A percentile compares a stretch with the other conserved stretches of the same genome.
Conservation (phyloP, 2,329 filamentous ascomycete species). For the Grosmannia penicillata region DNA sequence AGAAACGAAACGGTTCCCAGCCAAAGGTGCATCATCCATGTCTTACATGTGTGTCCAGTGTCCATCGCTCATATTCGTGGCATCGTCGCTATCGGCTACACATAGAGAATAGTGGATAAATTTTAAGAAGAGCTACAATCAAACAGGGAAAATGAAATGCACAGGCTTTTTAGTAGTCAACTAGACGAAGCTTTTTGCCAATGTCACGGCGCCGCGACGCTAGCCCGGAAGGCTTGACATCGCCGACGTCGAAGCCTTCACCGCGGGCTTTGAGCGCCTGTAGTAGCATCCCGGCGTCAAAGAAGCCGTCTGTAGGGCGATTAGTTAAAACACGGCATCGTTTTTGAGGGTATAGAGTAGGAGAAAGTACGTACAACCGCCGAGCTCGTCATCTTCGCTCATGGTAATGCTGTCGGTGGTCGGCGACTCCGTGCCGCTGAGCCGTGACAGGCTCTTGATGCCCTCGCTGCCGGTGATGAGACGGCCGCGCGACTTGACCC, state of each 20-base stretch:
- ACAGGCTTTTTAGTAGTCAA: constrained; percentile 41
- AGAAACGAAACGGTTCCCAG: too few relatives aligned
- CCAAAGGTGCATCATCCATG: too few relatives aligned
- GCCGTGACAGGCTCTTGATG: constrained; percentile 17
- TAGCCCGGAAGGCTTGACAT: constrained; percentile 40
- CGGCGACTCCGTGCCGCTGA: constrained; percentile 38
- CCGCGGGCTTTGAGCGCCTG: constrained; percentile 68
- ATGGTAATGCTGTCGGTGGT: constrained; percentile 55
- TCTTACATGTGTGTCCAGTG: too few relatives aligned
- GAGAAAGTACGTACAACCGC: constrained; percentile 58
- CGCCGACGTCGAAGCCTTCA: constrained; percentile 33
- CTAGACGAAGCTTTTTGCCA: constrained; percentile 57
- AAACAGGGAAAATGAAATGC: not conserved
- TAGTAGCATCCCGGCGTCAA: constrained; percentile 88
- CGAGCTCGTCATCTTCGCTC: constrained; percentile 78
- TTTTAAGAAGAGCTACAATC: too few relatives aligned
- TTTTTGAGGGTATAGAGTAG: too few relatives aligned
- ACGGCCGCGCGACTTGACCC: constrained; percentile 58
- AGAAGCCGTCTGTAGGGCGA: constrained; percentile 97
- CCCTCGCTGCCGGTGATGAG: constrained; percentile 47
- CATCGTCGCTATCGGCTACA: too few relatives aligned
- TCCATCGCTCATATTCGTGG: too few relatives aligned
- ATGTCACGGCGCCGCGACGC: constrained; percentile 51
- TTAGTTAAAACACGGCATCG: too few relatives aligned
- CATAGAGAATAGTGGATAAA: too few relatives aligned